Evolutionary conservation across 108 stramenopile genomes (phyloP), one percentile per base, ranked within the genome.

Genomic region (Mediolabrus comicus): DNA sequence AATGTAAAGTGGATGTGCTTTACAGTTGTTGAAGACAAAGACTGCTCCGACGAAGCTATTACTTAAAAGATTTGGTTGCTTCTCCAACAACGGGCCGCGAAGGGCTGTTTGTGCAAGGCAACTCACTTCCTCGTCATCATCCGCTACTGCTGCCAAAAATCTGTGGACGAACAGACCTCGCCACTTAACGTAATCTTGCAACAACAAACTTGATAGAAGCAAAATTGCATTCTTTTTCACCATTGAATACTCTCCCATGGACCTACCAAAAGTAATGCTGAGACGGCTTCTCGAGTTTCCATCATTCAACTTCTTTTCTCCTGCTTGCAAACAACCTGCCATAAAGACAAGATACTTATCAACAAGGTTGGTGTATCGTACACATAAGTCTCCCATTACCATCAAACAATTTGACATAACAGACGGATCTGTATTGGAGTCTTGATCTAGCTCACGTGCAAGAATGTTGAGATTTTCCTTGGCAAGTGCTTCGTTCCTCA

Each of bases 151-250:
- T n/a, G 95, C 95, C 27, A 98, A 80, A 57, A 95, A 95, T 41
- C 96, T 81, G 67, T 91, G 88, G 28, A 98, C 74, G 1, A 97
- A 75, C 26, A 94, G 81, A 6, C 96, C 98, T 67, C 94, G 77
- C 95, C 95, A 97, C 67, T 98, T 98, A 61, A 98, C 83, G 81
- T 94, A 97, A 75, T 98, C 98, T 79, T 98, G 97, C 14, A 96
- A 65, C 17, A 98, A 39, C 28, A 98, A 69, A 52, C 85, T 89
- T 10, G 90, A 89, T 29, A 98, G 73, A 7, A 97, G 69, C 38
- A 96, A 53, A 9, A 98, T 69, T 24, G 97, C 96, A 53, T 97
- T 90, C 64, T 95, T 92, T 27, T 97, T 87, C 26, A 96, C 86
- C 14, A 94, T 56, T 31, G 81, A 51, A 56, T 69, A 57, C 35